Conservation (phyloP, 139 green algal genomes). For the Eudorina sp. region DNA sequence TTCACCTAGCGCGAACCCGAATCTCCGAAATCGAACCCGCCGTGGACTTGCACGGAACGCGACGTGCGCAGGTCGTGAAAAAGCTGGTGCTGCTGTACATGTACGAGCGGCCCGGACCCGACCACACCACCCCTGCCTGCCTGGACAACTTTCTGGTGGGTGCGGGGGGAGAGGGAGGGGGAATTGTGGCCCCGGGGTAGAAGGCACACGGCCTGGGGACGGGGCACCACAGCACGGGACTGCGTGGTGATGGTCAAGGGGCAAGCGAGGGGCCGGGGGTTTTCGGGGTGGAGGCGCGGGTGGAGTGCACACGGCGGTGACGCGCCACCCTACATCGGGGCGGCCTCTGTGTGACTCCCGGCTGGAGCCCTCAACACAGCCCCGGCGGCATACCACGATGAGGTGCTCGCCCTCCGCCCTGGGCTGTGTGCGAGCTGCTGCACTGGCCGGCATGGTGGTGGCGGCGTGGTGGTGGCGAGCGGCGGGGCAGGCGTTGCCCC, state of each 20-base stretch:
- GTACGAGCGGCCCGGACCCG: not conserved
- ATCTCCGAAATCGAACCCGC: too few relatives aligned
- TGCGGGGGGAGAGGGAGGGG: not conserved
- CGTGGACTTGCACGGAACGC: too few relatives aligned
- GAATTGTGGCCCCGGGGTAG: not conserved
- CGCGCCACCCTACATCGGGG: not conserved
- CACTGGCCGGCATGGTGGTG: too few relatives aligned
- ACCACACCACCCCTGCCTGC: slow-evolving; percentile 19
- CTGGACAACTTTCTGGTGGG: slow-evolving; percentile 40
- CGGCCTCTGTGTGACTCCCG: not conserved
- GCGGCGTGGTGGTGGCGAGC: too few relatives aligned
- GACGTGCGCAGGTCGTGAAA: slow-evolving; percentile 44
- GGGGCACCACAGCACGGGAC: not conserved
- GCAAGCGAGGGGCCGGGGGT: not conserved
- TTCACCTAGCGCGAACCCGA: too few relatives aligned
- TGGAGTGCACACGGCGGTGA: not conserved
- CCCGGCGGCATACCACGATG: too few relatives aligned
- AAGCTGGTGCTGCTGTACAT: slow-evolving; percentile 51
- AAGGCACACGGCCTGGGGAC: not conserved
- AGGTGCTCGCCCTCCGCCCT: too few relatives aligned
- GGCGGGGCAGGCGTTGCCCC: too few relatives aligned
- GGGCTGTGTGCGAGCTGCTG: too few relatives aligned
- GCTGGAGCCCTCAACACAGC: not conserved
- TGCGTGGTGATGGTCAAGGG: not conserved
- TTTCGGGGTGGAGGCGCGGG: too few relatives aligned